phyloP scores from a whole-genome alignment of 2,329 filamentous ascomycete genomes.

The Neopestalotiopsis sp. region DNA sequence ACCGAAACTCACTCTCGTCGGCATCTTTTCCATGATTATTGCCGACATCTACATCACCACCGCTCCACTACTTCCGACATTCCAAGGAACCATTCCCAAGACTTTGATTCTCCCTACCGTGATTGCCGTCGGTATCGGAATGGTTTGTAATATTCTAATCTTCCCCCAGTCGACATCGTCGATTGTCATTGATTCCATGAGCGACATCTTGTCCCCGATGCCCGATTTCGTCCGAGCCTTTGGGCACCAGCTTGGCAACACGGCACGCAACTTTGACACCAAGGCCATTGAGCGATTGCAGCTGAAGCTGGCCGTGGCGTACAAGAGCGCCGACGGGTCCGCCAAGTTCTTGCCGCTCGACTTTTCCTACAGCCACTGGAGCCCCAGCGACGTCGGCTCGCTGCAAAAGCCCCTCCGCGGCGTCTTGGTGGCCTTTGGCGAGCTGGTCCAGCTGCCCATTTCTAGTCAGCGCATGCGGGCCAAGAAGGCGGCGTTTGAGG shows the following conservation, averaged over 20 bases:
- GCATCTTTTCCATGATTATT: conserved; percentile 8
- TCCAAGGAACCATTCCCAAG: conserved; percentile 11
- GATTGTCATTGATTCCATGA: not conserved
- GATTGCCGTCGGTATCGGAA: conserved; percentile 6
- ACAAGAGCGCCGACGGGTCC: not conserved
- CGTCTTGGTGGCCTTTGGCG: not conserved
- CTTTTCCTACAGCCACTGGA: conserved; percentile 4
- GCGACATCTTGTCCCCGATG: conserved; percentile 5
- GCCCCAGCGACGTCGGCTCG: not conserved
- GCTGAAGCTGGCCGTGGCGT: not conserved
- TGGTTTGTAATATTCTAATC: conserved; percentile 9
- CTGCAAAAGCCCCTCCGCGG: not conserved
- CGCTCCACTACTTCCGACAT: conserved; percentile 1
- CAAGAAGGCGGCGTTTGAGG: not conserved
- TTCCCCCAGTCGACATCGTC: conserved; percentile 10
- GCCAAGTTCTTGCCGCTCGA: conserved; percentile 1
- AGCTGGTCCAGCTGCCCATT: conserved; percentile 2
- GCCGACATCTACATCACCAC: conserved; percentile 2
- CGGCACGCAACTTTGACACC: not conserved
- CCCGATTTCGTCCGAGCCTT: conserved; percentile 1
- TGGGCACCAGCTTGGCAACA: not conserved
- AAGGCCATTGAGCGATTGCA: not conserved
- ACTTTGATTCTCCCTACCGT: not conserved
- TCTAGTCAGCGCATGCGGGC: not conserved
- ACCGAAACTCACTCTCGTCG: conserved; percentile 11